A percentile compares a stretch with the other conserved stretches of the same genome.
Conservation (phyloP, 108 stramenopile genomes). For the Conticribra weissflogii region DNA sequence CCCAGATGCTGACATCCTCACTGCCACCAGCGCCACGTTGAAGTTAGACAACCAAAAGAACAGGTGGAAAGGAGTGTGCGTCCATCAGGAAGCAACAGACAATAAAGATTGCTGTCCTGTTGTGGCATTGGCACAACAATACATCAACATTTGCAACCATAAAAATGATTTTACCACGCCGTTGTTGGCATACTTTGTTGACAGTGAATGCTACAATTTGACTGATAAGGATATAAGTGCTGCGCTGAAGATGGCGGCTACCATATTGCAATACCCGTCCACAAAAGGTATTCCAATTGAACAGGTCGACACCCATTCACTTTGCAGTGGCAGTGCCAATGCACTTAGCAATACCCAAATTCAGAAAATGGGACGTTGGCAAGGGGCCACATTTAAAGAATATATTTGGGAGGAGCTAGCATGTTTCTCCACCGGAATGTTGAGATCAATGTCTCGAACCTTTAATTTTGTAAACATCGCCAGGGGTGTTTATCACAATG, state of each 20-base stretch:
- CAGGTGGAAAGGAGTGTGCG: slow-evolving; percentile 9
- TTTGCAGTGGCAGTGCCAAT: slow-evolving; percentile 1
- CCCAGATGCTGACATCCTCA: not conserved
- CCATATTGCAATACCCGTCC: not conserved
- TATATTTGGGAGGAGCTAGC: slow-evolving; percentile 12
- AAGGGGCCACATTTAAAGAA: slow-evolving; percentile 12
- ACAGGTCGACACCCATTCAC: slow-evolving; percentile 11
- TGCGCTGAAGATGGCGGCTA: slow-evolving; percentile 1
- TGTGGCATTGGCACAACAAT: not conserved
- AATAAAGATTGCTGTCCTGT: not conserved
- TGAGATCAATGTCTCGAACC: not conserved
- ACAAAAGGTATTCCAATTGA: slow-evolving; percentile 12
- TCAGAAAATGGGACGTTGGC: slow-evolving; percentile 15
- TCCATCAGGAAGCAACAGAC: not conserved
- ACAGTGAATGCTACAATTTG: not conserved
- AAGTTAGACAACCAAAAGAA: slow-evolving; percentile 12
- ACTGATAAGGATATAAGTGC: not conserved
- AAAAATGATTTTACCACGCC: not conserved
- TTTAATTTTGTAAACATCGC: not conserved
- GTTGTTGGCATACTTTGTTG: not conserved
- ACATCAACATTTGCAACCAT: not conserved
- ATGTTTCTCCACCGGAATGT: slow-evolving; percentile 15
- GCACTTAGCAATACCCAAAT: slow-evolving; percentile 7
- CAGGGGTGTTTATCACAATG: not conserved
- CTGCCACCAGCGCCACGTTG: not conserved